A percentile compares a stretch with the other conserved stretches of the same genome.
Conservation (phyloP, 2,329 filamentous ascomycete genomes). For the Hypoxylon sp. region DNA sequence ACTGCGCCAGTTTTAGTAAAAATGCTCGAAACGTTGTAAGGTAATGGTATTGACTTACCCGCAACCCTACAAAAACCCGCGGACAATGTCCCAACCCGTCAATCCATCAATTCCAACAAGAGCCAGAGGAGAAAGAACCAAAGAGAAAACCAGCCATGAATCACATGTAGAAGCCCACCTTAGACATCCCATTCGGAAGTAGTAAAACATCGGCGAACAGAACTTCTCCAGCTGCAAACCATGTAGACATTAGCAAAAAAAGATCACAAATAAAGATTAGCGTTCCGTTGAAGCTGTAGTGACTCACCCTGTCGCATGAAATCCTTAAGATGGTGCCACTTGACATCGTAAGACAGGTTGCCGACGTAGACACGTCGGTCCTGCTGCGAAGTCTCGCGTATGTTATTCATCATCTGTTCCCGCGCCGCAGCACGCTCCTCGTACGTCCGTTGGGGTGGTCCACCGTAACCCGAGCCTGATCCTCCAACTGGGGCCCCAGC, state of each 20-base stretch:
- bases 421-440: conserved; percentile 88
- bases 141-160: conserved; percentile 86
- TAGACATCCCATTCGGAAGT: conserved; percentile 99
- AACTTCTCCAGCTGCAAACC: conserved; percentile 91
- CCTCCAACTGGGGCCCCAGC: conserved; percentile 78
- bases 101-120: conserved; percentile 96
- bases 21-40: conserved; percentile 51
- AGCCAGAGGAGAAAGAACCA: conserved; percentile 72
- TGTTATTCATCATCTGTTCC: conserved; percentile 95
- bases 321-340: conserved; percentile 99
- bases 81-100: conserved; percentile 96
- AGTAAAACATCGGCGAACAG: conserved; percentile 99
- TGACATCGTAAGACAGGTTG: conserved; percentile 99
- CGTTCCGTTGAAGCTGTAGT: conserved; percentile 40
- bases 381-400: conserved; percentile 95
- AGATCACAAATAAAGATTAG: conserved; percentile 47
- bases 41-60: conserved; percentile 76
- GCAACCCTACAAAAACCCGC: conserved; percentile 97
- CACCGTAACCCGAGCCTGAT: conserved; percentile 76
- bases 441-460: conserved; percentile 79
- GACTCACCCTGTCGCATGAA: conserved; percentile 98
- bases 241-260: conserved; percentile 57
- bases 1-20: conserved; percentile 63
- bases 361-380: conserved; percentile 99
- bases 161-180: conserved; percentile 97